Evolutionary conservation across 257 asterid species (phyloP), one percentile per base, ranked within the genome.

Genomic region (Scutellaria minor): DNA sequence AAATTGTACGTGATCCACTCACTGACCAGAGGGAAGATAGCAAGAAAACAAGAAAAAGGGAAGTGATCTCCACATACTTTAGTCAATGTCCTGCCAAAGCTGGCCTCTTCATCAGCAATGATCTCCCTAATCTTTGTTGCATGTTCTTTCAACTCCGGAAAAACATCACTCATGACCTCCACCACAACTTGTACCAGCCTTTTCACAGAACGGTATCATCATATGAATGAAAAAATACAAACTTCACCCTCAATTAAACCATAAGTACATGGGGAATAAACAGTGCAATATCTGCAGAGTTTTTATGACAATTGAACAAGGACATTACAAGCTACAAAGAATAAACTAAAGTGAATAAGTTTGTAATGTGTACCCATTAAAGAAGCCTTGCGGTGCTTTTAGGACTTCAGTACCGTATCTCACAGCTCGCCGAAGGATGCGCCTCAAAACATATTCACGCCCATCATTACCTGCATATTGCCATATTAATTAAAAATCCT

Each of bases 321-420:
- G 53, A 57, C 35, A 76, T 22, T 55, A 58, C 37, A 31, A 31
- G 5, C 37, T 31, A 31, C 24, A 64, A 24, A 22, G 37, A 20
- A 56, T 63, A 62, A 73, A 6, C 10, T 45, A 31, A 18, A 12
- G 18, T 7, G 71, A 20, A 13, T 0, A 68, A 74, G 60, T 52
- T 31, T 53, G 56, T 66, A 52, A 27, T 50, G 72, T 82, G 68
- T 88, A 94, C 96, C 95, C 89, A 70, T 83, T 81, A 85, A 95
- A 95, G 79, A 95, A 92, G 47, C 98, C 98, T 77, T 76, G 91
- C 54, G 85, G 82, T 10, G 97, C 98, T 75, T 95, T 87, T 71
- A 95, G 81, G 60, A 95, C 98, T 85, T 95, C 97, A 55, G 96
- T 90, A 62, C 99, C 99, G 74, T 95, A 95, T 76, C 99, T 93